Percentiles rank a stretch among this genome's conserved stretches.
These are phyloP conservation scores for Chalaropsis thielavioides DNA, from an alignment of 2,329 filamentous ascomycete species.

Conservation along the genomic window DNA sequence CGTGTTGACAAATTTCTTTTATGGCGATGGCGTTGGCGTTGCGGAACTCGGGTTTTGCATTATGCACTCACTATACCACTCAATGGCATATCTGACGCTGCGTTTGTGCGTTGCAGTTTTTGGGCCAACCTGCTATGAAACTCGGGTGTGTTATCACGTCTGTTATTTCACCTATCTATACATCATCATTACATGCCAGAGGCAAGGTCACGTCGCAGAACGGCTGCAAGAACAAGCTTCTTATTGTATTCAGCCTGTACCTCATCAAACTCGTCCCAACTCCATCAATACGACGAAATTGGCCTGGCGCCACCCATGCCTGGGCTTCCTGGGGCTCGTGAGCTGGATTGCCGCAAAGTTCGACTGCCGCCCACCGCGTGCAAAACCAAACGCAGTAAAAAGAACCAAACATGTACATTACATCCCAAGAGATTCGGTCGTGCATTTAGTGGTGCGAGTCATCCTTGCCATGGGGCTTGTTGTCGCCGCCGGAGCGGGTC, in stretches of 20 bases:
- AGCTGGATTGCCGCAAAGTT: background rate
- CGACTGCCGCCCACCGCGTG: background rate
- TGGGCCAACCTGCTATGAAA: background rate
- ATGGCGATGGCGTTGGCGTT: conserved; percentile 35
- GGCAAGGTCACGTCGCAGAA: background rate
- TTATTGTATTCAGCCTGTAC: conserved; percentile 7
- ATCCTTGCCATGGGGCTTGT: conserved; percentile 23
- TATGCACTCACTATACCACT: conserved; percentile 8
- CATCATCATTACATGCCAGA: background rate
- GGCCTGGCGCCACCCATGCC: background rate
- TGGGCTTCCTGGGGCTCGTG: background rate
- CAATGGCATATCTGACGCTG: background rate
- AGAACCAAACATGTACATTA: conserved; percentile 4
- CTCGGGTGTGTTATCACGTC: background rate
- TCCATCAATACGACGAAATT: background rate
- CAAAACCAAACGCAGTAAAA: background rate
- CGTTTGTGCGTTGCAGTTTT: background rate
- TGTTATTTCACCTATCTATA: background rate
- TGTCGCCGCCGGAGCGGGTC: conserved; percentile 40
- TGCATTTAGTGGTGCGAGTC: conserved; percentile 28
- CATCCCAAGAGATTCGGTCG: conserved; percentile 21
- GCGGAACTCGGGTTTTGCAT: conserved; percentile 20
- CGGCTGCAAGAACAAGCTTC: conserved; percentile 7
- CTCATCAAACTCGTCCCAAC: background rate
- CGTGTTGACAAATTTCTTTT: conserved; percentile 23